These are phyloP conservation scores for Stagonosporopsis chrysanthemi DNA, from an alignment of 2,329 filamentous ascomycete genomes.

Conservation along the genomic window DNA sequence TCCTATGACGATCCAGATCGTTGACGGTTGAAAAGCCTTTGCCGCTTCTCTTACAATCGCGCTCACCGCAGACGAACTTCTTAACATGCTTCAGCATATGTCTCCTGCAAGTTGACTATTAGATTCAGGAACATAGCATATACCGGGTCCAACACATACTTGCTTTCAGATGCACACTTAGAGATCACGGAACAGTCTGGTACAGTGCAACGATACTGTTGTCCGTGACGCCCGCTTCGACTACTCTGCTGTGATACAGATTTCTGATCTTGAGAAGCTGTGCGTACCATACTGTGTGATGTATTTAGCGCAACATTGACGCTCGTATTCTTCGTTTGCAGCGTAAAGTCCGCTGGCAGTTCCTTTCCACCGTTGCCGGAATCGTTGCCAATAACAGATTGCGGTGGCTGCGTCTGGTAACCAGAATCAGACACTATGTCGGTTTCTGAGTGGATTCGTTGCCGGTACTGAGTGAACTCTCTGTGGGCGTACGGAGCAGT, in stretches of 20 bases:
- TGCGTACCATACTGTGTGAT: slow-evolving; percentile 22
- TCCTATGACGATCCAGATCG: slow-evolving; percentile 80
- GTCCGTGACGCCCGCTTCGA: slow-evolving; percentile 29
- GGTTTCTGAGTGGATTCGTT: slow-evolving; percentile 32
- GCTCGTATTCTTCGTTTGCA: slow-evolving; percentile 26
- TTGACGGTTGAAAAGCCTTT: slow-evolving; percentile 81
- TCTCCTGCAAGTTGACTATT: slow-evolving; percentile 65
- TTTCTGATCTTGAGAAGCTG: slow-evolving; percentile 31
- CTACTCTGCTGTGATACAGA: slow-evolving; percentile 35
- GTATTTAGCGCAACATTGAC: slow-evolving; percentile 28
- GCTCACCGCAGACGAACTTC: slow-evolving; percentile 67
- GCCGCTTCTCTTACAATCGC: slow-evolving; percentile 61
- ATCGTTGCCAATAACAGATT: slow-evolving; percentile 44
- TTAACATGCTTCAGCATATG: slow-evolving; percentile 75
- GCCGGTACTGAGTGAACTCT: slow-evolving; percentile 27
- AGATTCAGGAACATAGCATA: not conserved
- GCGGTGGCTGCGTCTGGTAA: slow-evolving; percentile 39
- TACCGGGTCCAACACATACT: slow-evolving; percentile 36
- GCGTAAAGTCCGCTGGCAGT: slow-evolving; percentile 25
- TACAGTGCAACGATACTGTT: slow-evolving; percentile 24
- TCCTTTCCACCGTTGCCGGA: slow-evolving; percentile 31
- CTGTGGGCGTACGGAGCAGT: slow-evolving; percentile 19
- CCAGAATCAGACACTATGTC: slow-evolving; percentile 44
- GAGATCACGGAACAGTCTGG: slow-evolving; percentile 31
- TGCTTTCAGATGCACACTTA: slow-evolving; percentile 49